Conservation (phyloP, 352 stramenopile species). For the Globisporangium spiculum region DNA sequence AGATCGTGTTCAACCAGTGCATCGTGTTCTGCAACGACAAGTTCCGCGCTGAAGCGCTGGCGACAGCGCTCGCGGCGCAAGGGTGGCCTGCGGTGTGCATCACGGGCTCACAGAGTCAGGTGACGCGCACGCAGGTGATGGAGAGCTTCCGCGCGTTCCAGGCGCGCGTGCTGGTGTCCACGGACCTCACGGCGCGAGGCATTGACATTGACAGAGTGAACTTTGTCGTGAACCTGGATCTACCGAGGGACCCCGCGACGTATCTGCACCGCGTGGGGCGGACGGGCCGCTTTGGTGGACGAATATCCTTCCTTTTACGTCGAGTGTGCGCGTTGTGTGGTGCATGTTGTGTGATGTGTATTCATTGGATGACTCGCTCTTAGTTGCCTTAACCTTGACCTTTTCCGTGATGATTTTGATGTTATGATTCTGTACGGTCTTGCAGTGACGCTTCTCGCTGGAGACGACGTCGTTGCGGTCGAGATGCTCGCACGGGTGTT, state of each 20-base stretch:
- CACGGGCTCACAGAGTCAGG: slow-evolving; percentile 62
- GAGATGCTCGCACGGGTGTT: slow-evolving; percentile 62
- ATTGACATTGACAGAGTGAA: slow-evolving; percentile 81
- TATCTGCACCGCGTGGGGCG: slow-evolving; percentile 78
- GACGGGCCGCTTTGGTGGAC: slow-evolving; percentile 70
- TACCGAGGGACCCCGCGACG: slow-evolving; percentile 68
- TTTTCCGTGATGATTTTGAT: background rate
- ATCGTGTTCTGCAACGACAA: slow-evolving; percentile 88
- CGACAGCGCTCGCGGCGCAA: slow-evolving; percentile 42
- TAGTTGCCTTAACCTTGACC: slow-evolving; percentile 16
- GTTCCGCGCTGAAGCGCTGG: slow-evolving; percentile 63
- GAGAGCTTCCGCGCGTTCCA: slow-evolving; percentile 44
- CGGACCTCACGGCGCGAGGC: slow-evolving; percentile 68
- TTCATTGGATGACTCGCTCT: background rate
- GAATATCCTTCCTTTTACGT: slow-evolving; percentile 48
- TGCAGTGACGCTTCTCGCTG: slow-evolving; percentile 59
- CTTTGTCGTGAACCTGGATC: slow-evolving; percentile 77
- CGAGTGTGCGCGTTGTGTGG: background rate
- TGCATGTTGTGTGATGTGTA: slow-evolving; percentile 7
- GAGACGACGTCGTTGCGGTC: slow-evolving; percentile 48
- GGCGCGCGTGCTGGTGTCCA: slow-evolving; percentile 70
- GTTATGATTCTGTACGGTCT: slow-evolving; percentile 34
- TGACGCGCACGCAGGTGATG: slow-evolving; percentile 62
- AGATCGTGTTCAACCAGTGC: slow-evolving; percentile 72
- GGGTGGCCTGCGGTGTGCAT: slow-evolving; percentile 64